These are phyloP conservation scores for Suillus weaverae DNA, from an alignment of 768 basidiomycete species.

Conservation along the genomic window DNA sequence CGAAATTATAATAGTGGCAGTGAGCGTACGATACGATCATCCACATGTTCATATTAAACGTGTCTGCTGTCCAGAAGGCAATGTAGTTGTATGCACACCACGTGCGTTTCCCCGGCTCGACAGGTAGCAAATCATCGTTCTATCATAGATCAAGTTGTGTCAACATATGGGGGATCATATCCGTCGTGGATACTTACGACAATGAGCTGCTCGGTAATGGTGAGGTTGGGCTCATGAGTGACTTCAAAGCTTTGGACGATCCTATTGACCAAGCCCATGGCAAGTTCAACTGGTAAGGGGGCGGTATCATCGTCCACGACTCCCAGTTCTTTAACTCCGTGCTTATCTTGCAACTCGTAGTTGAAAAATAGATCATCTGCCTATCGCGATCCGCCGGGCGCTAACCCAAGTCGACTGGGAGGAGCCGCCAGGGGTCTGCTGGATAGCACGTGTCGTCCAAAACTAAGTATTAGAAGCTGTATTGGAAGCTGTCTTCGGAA, in stretches of 20 bases:
- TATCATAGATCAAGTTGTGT: slow-evolving; percentile 24
- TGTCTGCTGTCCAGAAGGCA: slow-evolving; percentile 79
- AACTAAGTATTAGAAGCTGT: slow-evolving; percentile 4
- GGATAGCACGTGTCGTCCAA: not conserved
- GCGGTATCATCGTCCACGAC: not conserved
- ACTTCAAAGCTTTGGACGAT: slow-evolving; percentile 46
- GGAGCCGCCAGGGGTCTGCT: not conserved
- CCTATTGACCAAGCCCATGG: slow-evolving; percentile 27
- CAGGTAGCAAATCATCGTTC: slow-evolving; percentile 74
- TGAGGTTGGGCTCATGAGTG: slow-evolving; percentile 50
- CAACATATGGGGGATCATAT: slow-evolving; percentile 2
- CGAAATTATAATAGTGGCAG: too few species aligned
- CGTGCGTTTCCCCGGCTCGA: slow-evolving; percentile 58
- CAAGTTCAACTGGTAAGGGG: not conserved
- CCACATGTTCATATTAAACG: slow-evolving; percentile 82
- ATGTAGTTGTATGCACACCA: slow-evolving; percentile 70
- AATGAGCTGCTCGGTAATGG: slow-evolving; percentile 57
- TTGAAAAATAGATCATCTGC: not conserved
- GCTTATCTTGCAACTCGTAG: not conserved
- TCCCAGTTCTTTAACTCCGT: not conserved
- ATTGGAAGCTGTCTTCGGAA: slow-evolving; percentile 26
- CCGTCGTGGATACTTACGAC: slow-evolving; percentile 39
- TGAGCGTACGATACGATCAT: slow-evolving; percentile 58
- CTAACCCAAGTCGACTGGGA: not conserved
- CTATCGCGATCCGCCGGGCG: not conserved